A percentile compares a stretch with the other conserved stretches of the same genome.
Conservation (phyloP, 176 grass and related monocot species). For the Pontederia crassipes region DNA sequence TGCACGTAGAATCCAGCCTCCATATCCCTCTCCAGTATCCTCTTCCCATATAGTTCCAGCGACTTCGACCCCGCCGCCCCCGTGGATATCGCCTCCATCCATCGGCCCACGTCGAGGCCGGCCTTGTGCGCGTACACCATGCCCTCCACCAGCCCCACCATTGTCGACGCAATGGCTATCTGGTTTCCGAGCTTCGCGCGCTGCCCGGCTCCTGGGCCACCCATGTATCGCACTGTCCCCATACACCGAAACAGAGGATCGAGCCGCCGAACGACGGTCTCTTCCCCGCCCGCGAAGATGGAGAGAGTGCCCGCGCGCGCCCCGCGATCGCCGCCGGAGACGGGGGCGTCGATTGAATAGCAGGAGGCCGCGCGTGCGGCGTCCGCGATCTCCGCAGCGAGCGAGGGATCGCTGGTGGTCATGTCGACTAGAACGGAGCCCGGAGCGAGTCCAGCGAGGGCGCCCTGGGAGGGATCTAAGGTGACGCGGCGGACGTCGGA, state of each 20-base stretch:
- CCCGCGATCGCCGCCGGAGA: slow-evolving; percentile 75
- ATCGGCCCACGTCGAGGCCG: slow-evolving; percentile 67
- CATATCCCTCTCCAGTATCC: slow-evolving; percentile 87
- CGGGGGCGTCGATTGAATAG: slow-evolving; percentile 54
- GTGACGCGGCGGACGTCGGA: slow-evolving; percentile 61
- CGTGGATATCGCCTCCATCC: slow-evolving; percentile 90
- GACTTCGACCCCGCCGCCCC: slow-evolving; percentile 80
- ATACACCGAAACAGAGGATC: slow-evolving; percentile 72
- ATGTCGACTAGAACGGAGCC: slow-evolving; percentile 84
- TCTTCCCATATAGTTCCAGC: slow-evolving; percentile 68
- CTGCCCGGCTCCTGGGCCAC: slow-evolving; percentile 65
- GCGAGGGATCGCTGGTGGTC: slow-evolving; percentile 79
- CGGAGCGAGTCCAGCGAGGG: slow-evolving; percentile 44
- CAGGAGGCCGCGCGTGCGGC: slow-evolving; percentile 24
- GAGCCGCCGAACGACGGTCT: slow-evolving; percentile 37
- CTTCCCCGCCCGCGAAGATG: slow-evolving; percentile 67
- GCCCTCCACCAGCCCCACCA: slow-evolving; percentile 93
- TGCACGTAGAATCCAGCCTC: slow-evolving; percentile 81
- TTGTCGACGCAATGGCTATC: slow-evolving; percentile 84
- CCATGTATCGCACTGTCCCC: slow-evolving; percentile 74
- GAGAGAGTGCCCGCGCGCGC: slow-evolving; percentile 66
- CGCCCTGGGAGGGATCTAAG: slow-evolving; percentile 52
- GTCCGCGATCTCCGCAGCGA: slow-evolving; percentile 58
- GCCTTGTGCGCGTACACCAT: slow-evolving; percentile 95
- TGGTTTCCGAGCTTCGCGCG: slow-evolving; percentile 91